Evolutionary conservation across 306 rosid genomes (phyloP).

Genomic region (Vachellia pachyceras): DNA sequence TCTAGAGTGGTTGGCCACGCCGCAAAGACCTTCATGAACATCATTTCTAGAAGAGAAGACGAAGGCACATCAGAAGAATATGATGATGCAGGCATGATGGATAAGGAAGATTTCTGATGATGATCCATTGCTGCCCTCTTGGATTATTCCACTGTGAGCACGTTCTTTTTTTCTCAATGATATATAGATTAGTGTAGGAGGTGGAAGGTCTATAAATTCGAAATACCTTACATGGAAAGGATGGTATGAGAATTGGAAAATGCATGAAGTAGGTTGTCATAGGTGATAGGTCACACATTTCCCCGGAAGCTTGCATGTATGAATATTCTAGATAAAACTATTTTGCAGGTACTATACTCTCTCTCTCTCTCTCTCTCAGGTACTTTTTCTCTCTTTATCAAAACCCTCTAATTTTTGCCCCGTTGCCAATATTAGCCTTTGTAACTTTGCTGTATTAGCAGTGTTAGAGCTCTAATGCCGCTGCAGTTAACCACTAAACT

Average conservation of each 20-base stretch:
- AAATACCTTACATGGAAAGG: not conserved
- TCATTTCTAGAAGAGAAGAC: slow-evolving; percentile 62
- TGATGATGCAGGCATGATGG: slow-evolving; percentile 53
- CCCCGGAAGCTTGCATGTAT: too few relatives aligned
- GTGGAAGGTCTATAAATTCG: not conserved
- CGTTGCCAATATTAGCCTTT: too few relatives aligned
- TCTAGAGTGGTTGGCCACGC: slow-evolving; percentile 81
- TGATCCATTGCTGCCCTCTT: not conserved
- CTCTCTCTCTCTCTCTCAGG: too few relatives aligned
- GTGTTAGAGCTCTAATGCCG: too few relatives aligned
- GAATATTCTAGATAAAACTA: too few relatives aligned
- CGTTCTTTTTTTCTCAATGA: slow-evolving; percentile 29
- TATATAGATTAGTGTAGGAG: slow-evolving; percentile 27
- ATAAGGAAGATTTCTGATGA: slow-evolving; percentile 57
- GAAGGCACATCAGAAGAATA: slow-evolving; percentile 44
- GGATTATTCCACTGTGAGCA: slow-evolving; percentile 34
- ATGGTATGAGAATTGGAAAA: not conserved
- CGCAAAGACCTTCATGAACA: slow-evolving; percentile 69
- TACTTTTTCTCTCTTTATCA: too few relatives aligned
- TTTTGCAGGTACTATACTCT: too few relatives aligned
- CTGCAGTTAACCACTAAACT: too few relatives aligned
- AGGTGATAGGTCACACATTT: too few relatives aligned
- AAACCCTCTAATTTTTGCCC: too few relatives aligned
- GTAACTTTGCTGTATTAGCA: too few relatives aligned
- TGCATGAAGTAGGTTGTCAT: too few relatives aligned